Conservation (phyloP, 139 green algal genomes). For the Chlamydomonas sphaeroides region DNA sequence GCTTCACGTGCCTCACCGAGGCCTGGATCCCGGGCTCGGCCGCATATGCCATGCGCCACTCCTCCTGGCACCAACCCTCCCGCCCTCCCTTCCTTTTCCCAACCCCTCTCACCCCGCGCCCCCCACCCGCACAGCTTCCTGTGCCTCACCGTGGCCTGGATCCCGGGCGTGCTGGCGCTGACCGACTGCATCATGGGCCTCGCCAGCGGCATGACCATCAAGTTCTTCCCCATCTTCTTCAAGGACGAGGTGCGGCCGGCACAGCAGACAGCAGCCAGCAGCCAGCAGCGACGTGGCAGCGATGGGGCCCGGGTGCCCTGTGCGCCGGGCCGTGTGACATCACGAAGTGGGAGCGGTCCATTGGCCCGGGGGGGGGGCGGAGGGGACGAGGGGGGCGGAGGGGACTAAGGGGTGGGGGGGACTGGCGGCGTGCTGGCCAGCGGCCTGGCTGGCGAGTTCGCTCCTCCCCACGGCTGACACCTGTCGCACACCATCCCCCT, state of each 20-base stretch:
- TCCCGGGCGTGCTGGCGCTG: conserved; percentile 58
- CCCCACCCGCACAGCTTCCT: conserved; percentile 20
- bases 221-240: conserved; percentile 78
- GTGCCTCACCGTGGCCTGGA: conserved; percentile 34
- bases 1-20: too few relatives aligned
- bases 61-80: neutral
- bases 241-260: conserved; percentile 5
- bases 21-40: neutral
- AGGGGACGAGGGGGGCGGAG: too few relatives aligned
- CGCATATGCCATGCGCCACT: neutral
- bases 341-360: too few relatives aligned
- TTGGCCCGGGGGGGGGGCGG: too few relatives aligned
- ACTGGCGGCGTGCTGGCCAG: too few relatives aligned
- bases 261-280: neutral
- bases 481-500: too few relatives aligned
- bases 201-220: conserved; percentile 69
- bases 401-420: too few relatives aligned
- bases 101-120: neutral
- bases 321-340: too few relatives aligned
- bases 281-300: too few relatives aligned
- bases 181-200: conserved; percentile 56
- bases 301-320: too few relatives aligned
- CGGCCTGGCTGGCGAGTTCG: too few relatives aligned
- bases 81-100: neutral
- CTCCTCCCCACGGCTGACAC: too few relatives aligned